phyloP scores from a whole-genome alignment of 169 alveolate genomes.

The Cystoisospora suis region DNA sequence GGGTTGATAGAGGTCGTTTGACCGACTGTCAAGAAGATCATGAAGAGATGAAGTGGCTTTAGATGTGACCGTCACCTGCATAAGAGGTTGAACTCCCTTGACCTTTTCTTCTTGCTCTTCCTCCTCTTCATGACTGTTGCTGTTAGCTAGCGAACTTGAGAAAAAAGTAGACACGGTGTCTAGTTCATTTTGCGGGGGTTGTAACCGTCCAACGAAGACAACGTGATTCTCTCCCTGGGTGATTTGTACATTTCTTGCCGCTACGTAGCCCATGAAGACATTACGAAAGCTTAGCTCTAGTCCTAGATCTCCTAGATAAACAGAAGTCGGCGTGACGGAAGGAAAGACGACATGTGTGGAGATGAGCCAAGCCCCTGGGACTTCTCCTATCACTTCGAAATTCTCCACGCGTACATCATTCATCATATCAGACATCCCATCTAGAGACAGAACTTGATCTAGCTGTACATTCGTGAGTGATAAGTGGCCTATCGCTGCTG shows the following conservation, averaged over 20 bases:
- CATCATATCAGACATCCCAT: constrained; percentile 4
- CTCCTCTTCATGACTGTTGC: background rate
- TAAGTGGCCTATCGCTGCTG: background rate
- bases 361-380: constrained; percentile 27
- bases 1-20: no score
- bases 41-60: no score
- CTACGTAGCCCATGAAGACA: background rate
- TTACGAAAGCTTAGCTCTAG: background rate
- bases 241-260: background rate
- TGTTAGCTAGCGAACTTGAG: background rate
- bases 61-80: background rate
- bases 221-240: background rate
- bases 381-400: constrained; percentile 13
- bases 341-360: constrained; percentile 3
- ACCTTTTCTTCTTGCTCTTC: background rate
- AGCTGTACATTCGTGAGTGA: background rate
- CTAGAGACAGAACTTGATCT: background rate
- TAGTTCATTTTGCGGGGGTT: background rate
- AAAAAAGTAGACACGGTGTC: constrained; percentile 6
- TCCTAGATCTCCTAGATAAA: constrained; percentile 11
- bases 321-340: background rate
- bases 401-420: background rate
- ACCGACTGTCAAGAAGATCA: no score
- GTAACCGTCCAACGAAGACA: background rate
- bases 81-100: background rate